Base-by-base conservation (phyloP, 768 basidiomycete genomes). In the Hirschioporus abietinus region DNA sequence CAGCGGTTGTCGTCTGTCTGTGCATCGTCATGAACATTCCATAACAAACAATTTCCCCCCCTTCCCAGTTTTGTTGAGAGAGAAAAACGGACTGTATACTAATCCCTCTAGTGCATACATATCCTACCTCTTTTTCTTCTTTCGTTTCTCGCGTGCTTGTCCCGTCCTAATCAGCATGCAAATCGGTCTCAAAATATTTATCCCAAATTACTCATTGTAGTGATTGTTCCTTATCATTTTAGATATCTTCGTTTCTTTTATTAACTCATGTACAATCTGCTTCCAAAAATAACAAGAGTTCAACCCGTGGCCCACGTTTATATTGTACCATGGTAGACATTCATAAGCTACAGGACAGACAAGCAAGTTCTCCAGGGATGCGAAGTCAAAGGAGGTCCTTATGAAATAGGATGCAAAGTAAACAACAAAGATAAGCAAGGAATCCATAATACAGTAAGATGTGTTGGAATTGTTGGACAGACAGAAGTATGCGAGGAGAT, bases 141-240 rank as follows among this genome's bases (percentile, higher is more conserved):
- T 34, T 63, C 61, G 20, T 30, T 61, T 18, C 23, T 25, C 35
- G 58, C 42, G 63, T 63, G 17, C 52, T 66, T 57, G 52, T 35
- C 63, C 26, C 64, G 57, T 24, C 57, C 30, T 52, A 12, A 52
- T 15, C 42, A 52, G 42, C 42, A 20, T 10, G 42, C 42, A 52
- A 52, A 52, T 52, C 42, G 42, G 12, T 52, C 42, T 52, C 42
- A 65, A 65, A 34, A 24, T 42, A 62, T 63, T 35, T 42, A 30
- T 25, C 63, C n/a, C 65, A 60, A 66, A 34, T 64, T 60, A 60
- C 64, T 66, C 63, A 59, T 27, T 67, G 67, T 67, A 67, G 64
- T 67, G 64, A 67, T 64, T 60, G 64, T 63, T 67, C 64, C 67
- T 63, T 65, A 35, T 34, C 35, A 63, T 63, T 52, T 20, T 52